Conservation (phyloP, 257 asterid species). For the Vinca minor region DNA sequence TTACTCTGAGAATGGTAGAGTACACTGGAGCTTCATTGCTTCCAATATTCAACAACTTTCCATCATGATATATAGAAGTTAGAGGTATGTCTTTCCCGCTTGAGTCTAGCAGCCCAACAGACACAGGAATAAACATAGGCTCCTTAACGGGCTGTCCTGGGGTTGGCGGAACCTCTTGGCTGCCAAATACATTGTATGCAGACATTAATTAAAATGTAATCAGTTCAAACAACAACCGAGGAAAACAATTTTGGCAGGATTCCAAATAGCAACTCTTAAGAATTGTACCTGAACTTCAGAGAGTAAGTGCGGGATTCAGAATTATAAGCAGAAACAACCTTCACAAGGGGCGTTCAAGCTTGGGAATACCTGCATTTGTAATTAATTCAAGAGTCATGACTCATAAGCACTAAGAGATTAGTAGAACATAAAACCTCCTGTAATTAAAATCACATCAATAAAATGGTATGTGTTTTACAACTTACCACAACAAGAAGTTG, state of each 20-base stretch:
- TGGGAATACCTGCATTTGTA: slow-evolving; percentile 80
- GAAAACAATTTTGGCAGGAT: neutral
- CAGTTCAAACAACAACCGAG: neutral
- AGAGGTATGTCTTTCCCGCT: slow-evolving; percentile 64
- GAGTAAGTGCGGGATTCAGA: slow-evolving; percentile 54
- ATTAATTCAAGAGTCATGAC: slow-evolving; percentile 5
- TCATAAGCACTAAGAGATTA: neutral
- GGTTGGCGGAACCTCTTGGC: slow-evolving; percentile 92
- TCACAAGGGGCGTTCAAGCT: slow-evolving; percentile 89
- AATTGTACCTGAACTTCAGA: slow-evolving; percentile 69
- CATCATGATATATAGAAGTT: slow-evolving; percentile 44
- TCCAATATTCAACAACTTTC: slow-evolving; percentile 38
- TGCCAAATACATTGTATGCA: slow-evolving; percentile 25
- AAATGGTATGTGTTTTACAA: neutral
- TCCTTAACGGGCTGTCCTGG: slow-evolving; percentile 86
- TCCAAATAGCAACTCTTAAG: slow-evolving; percentile 1
- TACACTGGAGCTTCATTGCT: slow-evolving; percentile 31
- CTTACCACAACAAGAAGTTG: slow-evolving; percentile 81
- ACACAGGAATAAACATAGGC: slow-evolving; percentile 74
- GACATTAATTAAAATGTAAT: slow-evolving; percentile 10
- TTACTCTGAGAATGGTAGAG: slow-evolving; percentile 55
- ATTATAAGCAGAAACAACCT: slow-evolving; percentile 51
- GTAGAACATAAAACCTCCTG: neutral
- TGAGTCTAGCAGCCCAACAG: slow-evolving; percentile 61
- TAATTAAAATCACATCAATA: neutral